Conservation (phyloP, 306 rosid species). For the Cercis canadensis region DNA sequence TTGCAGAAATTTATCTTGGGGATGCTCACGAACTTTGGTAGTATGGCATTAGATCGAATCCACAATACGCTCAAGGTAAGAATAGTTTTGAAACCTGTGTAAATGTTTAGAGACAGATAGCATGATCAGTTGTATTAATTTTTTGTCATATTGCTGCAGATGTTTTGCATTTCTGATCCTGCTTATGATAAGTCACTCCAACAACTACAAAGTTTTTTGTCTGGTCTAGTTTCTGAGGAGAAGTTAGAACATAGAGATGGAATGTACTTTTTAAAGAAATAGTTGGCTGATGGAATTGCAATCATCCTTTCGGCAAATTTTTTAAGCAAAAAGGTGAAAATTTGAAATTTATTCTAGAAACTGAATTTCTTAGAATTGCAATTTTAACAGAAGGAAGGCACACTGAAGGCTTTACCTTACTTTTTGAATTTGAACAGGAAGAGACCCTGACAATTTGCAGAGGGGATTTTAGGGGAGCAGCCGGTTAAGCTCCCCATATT, state of each 20-base stretch:
- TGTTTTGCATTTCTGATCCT: slow-evolving; percentile 92
- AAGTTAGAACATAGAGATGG: slow-evolving; percentile 87
- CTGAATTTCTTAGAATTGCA: slow-evolving; percentile 20
- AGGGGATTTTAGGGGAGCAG: slow-evolving; percentile 15
- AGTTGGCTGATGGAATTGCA: slow-evolving; percentile 32
- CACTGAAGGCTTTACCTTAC: not conserved
- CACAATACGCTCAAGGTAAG: slow-evolving; percentile 96
- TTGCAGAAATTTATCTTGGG: slow-evolving; percentile 90
- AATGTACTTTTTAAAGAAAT: slow-evolving; percentile 75
- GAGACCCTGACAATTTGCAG: slow-evolving; percentile 24
- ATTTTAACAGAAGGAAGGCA: not conserved
- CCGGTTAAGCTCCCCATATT: slow-evolving; percentile 22
- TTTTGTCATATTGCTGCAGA: slow-evolving; percentile 50
- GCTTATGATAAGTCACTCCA: slow-evolving; percentile 92
- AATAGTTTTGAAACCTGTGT: slow-evolving; percentile 22
- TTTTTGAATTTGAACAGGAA: slow-evolving; percentile 3
- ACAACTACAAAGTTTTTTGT: slow-evolving; percentile 83
- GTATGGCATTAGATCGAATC: slow-evolving; percentile 88
- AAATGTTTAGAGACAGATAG: slow-evolving; percentile 7
- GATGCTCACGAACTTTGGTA: slow-evolving; percentile 96
- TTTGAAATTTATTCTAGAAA: slow-evolving; percentile 22
- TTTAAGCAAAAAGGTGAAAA: slow-evolving; percentile 39
- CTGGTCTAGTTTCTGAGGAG: slow-evolving; percentile 88
- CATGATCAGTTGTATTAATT: slow-evolving; percentile 19
- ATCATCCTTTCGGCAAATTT: slow-evolving; percentile 28